Evolutionary conservation across 2,329 filamentous ascomycete genomes (phyloP).

Genomic region (Penicillium hesseltinei): DNA sequence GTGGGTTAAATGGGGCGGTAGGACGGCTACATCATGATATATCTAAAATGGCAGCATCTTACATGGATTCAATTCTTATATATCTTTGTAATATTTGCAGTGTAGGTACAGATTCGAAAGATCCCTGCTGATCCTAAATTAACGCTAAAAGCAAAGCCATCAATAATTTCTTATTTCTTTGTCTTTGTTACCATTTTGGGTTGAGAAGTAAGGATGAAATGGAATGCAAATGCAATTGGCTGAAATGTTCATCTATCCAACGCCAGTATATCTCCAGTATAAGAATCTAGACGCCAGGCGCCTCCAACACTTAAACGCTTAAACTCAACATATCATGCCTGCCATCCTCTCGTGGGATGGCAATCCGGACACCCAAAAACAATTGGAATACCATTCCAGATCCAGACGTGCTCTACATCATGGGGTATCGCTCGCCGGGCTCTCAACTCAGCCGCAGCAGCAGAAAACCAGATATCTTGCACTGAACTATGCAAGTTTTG

Average conservation of each 20-base stretch:
- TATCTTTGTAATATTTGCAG: too few relatives aligned
- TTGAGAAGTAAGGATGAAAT: background rate
- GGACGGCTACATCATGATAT: too few relatives aligned
- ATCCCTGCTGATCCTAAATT: too few relatives aligned
- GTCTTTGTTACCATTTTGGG: background rate
- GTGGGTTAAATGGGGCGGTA: too few relatives aligned
- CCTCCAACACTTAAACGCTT: constrained; percentile 13
- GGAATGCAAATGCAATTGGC: background rate
- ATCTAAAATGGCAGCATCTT: too few relatives aligned
- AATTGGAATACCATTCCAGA: constrained; percentile 37
- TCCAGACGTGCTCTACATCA: constrained; percentile 33
- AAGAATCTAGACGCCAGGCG: constrained; percentile 11
- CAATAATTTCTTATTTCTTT: too few relatives aligned
- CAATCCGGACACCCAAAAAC: constrained; percentile 39
- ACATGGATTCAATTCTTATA: too few relatives aligned
- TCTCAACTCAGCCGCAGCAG: constrained; percentile 33
- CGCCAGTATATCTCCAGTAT: background rate
- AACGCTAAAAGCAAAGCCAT: too few relatives aligned
- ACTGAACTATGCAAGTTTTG: constrained; percentile 34
- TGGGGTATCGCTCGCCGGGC: constrained; percentile 33
- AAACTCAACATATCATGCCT: constrained; percentile 25
- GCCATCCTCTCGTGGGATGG: constrained; percentile 30
- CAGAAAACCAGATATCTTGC: constrained; percentile 43
- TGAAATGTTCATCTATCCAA: background rate
- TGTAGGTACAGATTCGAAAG: too few relatives aligned